Base-by-base conservation (phyloP, 2,329 filamentous ascomycete species). In the Seiridium cupressi region DNA sequence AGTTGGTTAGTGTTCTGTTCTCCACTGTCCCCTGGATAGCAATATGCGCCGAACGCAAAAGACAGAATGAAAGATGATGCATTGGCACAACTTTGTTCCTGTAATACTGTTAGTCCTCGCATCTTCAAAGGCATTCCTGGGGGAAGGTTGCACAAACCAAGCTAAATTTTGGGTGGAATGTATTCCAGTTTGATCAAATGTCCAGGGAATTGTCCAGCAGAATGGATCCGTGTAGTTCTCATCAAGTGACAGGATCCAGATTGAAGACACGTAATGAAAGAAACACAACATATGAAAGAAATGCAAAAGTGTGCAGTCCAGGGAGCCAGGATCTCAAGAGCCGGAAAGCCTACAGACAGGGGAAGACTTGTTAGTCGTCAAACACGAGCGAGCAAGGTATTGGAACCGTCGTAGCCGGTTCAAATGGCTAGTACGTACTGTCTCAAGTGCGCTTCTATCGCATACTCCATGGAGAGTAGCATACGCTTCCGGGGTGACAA, bases 11-110 rank as follows among this genome's bases (percentile, higher is more conserved):
- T 86, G 76, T 81, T 71, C 78, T 79, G 75, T 83, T 77, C 76
- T 76, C 77, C 77, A 80, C 76, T 75, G 70, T 66, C 65, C 18
- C 70, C 62, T 66, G 59, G 32, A 68, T 57, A 69, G 64, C 62
- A 65, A 69, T 64, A 63, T 66, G 63, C 62, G 65, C 68, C 70
- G 67, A 70, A 71, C 65, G 61, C 63, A 68, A 68, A 66, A 67
- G 67, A 66, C 61, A 67, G 66, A 69, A 72, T 73, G 62, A 69
- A 72, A 68, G 18, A 70, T 62, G 66, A 71, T 62, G 65, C 71
- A 26, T 73, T 69, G 76, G 74, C 69, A 81, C 84, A 86, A 82
- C 83, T 85, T 84, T 85, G 83, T 79, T 75, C 77, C 82, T 85
- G 70, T 66, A 62, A 26, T 35, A 59, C 44, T 63, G 69, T 70